Percentiles rank a stretch among this genome's conserved stretches.
phyloP scores from a whole-genome alignment of 2,329 filamentous ascomycete genomes.

The Aureobasidium sp. region DNA sequence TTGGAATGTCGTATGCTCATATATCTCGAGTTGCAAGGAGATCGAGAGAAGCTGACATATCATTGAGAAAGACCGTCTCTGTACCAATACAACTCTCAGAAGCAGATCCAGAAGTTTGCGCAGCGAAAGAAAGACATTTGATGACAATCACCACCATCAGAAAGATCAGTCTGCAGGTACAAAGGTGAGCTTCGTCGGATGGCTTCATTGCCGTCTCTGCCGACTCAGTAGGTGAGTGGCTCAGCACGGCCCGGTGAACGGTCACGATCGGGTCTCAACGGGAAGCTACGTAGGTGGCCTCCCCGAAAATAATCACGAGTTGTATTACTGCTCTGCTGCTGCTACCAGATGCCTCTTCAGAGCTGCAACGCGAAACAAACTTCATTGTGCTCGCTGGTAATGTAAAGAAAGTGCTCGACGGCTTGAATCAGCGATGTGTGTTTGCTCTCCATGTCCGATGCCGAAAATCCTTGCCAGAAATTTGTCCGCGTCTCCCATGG shows the following conservation, averaged over 20 bases:
- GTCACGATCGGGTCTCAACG: slow-evolving; percentile 7
- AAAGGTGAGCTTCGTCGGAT: neutral
- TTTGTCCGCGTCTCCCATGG: slow-evolving; percentile 6
- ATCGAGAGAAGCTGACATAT: neutral
- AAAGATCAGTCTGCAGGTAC: neutral
- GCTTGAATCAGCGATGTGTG: neutral
- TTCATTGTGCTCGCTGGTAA: too few relatives aligned
- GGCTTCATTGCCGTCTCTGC: neutral
- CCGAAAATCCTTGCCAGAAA: neutral
- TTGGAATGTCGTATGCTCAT: neutral
- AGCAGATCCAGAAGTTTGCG: neutral
- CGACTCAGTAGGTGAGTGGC: slow-evolving; percentile 2
- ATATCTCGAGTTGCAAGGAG: neutral
- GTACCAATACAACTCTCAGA: neutral
- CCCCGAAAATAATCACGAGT: neutral
- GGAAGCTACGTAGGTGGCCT: slow-evolving; percentile 10
- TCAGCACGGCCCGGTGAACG: neutral
- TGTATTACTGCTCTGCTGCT: neutral
- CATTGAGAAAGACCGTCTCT: too few relatives aligned
- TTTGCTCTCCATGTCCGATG: neutral
- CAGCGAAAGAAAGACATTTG: neutral
- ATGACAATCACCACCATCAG: neutral
- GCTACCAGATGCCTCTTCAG: too few relatives aligned
- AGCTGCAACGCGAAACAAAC: too few relatives aligned
- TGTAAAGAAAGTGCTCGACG: neutral